A percentile compares a stretch with the other conserved stretches of the same genome.
Evolutionary conservation across 108 stramenopile genomes (phyloP).

Genomic region (Ochromonas danica): DNA sequence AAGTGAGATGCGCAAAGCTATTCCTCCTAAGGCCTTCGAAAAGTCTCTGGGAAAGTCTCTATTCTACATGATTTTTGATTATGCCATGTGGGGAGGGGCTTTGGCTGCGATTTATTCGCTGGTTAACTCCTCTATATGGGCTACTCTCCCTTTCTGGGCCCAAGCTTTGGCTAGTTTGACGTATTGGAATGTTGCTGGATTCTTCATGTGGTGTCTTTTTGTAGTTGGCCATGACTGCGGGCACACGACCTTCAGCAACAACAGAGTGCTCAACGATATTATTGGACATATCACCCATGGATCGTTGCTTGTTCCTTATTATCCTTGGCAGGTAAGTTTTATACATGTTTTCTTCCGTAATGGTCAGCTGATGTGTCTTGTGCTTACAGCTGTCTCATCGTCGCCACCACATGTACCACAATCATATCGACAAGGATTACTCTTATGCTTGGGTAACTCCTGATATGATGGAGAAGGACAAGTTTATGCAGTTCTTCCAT

Average conservation of each 20-base stretch:
- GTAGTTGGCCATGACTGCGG: slow-evolving; percentile 59
- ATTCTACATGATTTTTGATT: slow-evolving; percentile 56
- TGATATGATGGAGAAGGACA: slow-evolving; percentile 5
- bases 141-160: neutral
- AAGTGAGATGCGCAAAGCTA: slow-evolving; percentile 1
- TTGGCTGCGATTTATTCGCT: neutral
- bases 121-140: slow-evolving; percentile 11
- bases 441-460: slow-evolving; percentile 48
- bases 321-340: slow-evolving; percentile 49
- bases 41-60: slow-evolving; percentile 46
- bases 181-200: slow-evolving; percentile 33
- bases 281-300: slow-evolving; percentile 57
- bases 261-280: slow-evolving; percentile 42
- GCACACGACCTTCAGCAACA: slow-evolving; percentile 51
- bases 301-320: slow-evolving; percentile 52
- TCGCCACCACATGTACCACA: slow-evolving; percentile 58
- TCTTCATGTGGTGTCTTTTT: slow-evolving; percentile 54
- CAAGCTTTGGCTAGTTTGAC: slow-evolving; percentile 12
- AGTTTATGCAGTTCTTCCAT: neutral
- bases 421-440: slow-evolving; percentile 58
- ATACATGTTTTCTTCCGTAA: neutral
- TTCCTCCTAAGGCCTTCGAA: slow-evolving; percentile 39
- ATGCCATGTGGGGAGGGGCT: slow-evolving; percentile 36
- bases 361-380: neutral
- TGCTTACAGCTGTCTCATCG: slow-evolving; percentile 44